Evolutionary conservation across 495 filamentous ascomycete genomes (phyloP).

Genomic region (Trichocladium antarcticum): DNA sequence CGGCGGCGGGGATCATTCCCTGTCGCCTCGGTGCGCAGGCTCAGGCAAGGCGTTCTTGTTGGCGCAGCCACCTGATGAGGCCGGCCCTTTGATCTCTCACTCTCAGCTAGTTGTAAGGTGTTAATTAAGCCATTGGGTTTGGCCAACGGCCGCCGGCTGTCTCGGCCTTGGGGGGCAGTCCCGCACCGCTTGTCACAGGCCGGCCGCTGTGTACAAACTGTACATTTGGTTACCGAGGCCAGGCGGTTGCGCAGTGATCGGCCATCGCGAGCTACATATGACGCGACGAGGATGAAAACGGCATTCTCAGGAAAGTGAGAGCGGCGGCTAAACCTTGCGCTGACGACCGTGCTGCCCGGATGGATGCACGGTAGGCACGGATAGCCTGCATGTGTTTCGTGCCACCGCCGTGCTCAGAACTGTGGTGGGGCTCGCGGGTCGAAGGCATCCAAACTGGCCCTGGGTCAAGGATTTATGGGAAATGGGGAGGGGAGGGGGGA

Average conservation of each 20-base stretch:
- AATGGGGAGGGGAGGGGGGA: neutral
- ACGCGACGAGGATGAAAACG: too few species aligned
- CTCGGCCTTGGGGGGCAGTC: too few species aligned
- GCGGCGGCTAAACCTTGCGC: slow-evolving; percentile 14
- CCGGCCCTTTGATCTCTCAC: neutral
- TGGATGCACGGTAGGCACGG: slow-evolving; percentile 16
- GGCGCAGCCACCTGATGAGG: slow-evolving; percentile 3
- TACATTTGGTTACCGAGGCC: too few species aligned
- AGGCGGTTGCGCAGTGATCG: too few species aligned
- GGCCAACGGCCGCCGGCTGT: neutral
- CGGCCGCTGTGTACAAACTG: too few species aligned
- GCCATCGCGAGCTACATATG: too few species aligned
- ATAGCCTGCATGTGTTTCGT: too few species aligned
- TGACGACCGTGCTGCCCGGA: slow-evolving; percentile 23
- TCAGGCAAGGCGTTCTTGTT: neutral
- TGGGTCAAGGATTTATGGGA: neutral
- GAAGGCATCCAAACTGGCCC: neutral
- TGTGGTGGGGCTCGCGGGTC: neutral
- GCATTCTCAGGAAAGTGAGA: too few species aligned
- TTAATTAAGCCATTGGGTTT: neutral
- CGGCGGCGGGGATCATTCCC: slow-evolving; percentile 2
- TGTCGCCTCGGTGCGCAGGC: neutral
- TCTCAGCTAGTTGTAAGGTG: too few species aligned
- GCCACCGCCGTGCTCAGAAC: neutral
- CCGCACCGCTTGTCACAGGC: too few species aligned